Conservation (phyloP, 1,284 basidiomycete species). For the Mycena citricolor region DNA sequence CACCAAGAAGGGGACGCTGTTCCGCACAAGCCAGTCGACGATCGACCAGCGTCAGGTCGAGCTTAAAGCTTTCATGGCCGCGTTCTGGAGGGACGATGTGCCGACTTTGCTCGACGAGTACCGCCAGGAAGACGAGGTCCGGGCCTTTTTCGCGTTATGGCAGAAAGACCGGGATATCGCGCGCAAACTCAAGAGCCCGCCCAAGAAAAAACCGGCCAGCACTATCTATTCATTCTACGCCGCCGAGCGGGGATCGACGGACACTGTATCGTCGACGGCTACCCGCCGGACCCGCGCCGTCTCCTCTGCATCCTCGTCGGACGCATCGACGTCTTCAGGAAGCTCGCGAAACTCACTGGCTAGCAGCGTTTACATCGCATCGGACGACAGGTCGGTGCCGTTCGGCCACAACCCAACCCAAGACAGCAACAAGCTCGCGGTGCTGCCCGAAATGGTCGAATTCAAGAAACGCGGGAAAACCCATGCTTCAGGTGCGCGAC, state of each 20-base stretch:
- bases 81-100: constrained; percentile 57
- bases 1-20: constrained; percentile 68
- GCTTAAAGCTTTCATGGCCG: constrained; percentile 55
- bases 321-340: constrained; percentile 43
- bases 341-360: constrained; percentile 25
- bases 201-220: constrained; percentile 8
- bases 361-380: constrained; percentile 33
- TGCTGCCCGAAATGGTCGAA: constrained; percentile 4
- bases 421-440: constrained; percentile 21
- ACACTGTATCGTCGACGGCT: constrained; percentile 41
- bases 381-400: constrained; percentile 40
- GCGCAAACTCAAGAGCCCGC: constrained; percentile 2
- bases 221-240: constrained; percentile 45
- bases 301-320: constrained; percentile 42
- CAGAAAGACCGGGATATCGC: constrained; percentile 60
- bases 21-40: constrained; percentile 66
- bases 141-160: constrained; percentile 79
- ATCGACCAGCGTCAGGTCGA: constrained; percentile 62
- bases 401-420: constrained; percentile 51
- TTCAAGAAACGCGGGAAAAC: constrained; percentile 7
- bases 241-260: constrained; percentile 14
- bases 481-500: neutral
- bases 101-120: constrained; percentile 67
- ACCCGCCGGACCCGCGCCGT: constrained; percentile 32
- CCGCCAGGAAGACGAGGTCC: constrained; percentile 52